These are phyloP conservation scores for Ogataea philodendri DNA, from an alignment of 805 yeast genomes.

Conservation along the genomic window DNA sequence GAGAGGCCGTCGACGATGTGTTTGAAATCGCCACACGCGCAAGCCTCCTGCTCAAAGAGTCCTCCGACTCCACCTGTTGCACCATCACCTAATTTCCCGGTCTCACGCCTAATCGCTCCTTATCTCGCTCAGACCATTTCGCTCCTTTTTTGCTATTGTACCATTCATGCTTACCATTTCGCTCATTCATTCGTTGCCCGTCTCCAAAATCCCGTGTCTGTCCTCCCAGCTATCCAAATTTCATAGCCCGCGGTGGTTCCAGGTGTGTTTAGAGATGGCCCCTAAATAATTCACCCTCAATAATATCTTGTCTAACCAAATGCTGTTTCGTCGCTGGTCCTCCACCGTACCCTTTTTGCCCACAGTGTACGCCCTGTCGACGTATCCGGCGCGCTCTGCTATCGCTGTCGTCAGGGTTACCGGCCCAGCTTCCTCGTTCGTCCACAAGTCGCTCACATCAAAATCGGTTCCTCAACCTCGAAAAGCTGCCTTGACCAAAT, in stretches of 20 bases:
- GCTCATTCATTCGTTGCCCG: slow-evolving; percentile 1
- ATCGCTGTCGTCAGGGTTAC: slow-evolving; percentile 82
- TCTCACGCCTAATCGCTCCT: slow-evolving; percentile 4
- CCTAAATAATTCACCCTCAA: slow-evolving; percentile 8
- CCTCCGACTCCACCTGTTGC: slow-evolving; percentile 45
- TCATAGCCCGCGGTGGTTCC: no score
- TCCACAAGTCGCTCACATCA: slow-evolving; percentile 49
- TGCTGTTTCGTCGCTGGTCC: background rate
- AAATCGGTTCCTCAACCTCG: slow-evolving; percentile 45
- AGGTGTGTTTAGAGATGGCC: slow-evolving; percentile 4
- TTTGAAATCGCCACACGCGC: slow-evolving; percentile 90
- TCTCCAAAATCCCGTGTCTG: background rate
- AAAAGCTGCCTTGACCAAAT: slow-evolving; percentile 53
- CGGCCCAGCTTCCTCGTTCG: slow-evolving; percentile 57
- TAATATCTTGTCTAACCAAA: slow-evolving; percentile 2
- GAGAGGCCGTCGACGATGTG: slow-evolving; percentile 92
- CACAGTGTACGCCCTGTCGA: slow-evolving; percentile 85
- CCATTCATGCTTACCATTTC: no score
- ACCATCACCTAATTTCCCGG: slow-evolving; percentile 28
- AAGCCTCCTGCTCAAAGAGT: slow-evolving; percentile 57
- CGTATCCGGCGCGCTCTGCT: slow-evolving; percentile 79
- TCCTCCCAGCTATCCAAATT: background rate
- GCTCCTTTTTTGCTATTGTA: slow-evolving; percentile 1
- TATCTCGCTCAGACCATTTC: slow-evolving; percentile 1
- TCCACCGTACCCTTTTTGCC: slow-evolving; percentile 34